Conservation (phyloP, 2,329 filamentous ascomycete genomes). For the Diaporthe helianthi region DNA sequence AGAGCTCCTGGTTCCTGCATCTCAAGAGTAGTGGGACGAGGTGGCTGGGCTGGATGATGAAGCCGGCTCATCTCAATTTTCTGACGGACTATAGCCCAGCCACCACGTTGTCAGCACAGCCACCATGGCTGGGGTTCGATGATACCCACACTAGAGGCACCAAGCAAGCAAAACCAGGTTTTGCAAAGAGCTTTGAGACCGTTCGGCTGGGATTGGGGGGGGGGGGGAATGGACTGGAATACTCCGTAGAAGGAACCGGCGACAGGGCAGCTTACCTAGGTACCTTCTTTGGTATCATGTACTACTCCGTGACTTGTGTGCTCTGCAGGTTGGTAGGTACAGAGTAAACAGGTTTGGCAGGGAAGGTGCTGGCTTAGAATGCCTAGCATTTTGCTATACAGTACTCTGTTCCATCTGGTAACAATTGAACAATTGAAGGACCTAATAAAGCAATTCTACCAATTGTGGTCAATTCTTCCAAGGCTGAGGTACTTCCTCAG, state of each 20-base stretch:
- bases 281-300: too few species aligned
- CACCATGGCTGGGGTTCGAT: background rate
- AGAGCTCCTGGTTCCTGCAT: background rate
- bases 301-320: too few species aligned
- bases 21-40: background rate
- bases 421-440: too few species aligned
- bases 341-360: background rate
- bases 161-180: too few species aligned
- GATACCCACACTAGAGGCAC: background rate
- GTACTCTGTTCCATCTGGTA: background rate
- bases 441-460: background rate
- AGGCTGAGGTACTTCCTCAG: background rate
- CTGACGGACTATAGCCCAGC: too few species aligned
- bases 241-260: too few species aligned
- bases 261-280: too few species aligned
- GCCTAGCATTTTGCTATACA: background rate
- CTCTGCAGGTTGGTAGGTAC: background rate
- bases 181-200: too few species aligned
- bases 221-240: too few species aligned
- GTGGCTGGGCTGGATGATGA: conserved; percentile 1
- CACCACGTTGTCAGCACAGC: background rate
- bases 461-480: background rate
- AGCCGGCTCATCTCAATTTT: too few species aligned
- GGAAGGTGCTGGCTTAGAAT: background rate
- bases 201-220: too few species aligned